Evolutionary conservation across 1,284 basidiomycete genomes (phyloP).

Genomic region (Megacollybia platyphylla): DNA sequence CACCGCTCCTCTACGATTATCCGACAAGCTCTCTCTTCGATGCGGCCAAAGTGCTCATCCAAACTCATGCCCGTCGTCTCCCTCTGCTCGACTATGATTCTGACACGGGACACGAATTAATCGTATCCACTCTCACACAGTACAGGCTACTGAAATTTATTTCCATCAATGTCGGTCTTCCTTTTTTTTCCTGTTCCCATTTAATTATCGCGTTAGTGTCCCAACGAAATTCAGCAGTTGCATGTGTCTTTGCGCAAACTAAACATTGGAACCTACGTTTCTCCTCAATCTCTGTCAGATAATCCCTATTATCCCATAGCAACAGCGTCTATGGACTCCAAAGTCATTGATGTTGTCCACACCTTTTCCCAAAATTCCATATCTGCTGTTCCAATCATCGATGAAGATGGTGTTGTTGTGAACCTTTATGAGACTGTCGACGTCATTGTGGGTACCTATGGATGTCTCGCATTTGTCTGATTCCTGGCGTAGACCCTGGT

Average conservation of each 20-base stretch:
- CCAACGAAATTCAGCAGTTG: constrained; percentile 63
- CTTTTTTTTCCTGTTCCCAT: constrained; percentile 3
- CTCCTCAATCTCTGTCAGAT: constrained; percentile 28
- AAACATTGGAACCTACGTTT: constrained; percentile 89
- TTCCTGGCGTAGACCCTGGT: constrained; percentile 67
- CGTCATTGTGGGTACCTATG: constrained; percentile 70
- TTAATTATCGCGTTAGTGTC: constrained; percentile 30
- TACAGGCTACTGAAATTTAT: constrained; percentile 98
- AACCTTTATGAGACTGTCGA: constrained; percentile 99
- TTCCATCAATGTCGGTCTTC: constrained; percentile 79
- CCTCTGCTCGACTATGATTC: constrained; percentile 91
- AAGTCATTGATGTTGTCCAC: constrained; percentile 97
- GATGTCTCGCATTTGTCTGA: constrained; percentile 6
- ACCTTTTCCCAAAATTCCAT: constrained; percentile 96
- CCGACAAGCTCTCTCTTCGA: constrained; percentile 85
- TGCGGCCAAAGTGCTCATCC: constrained; percentile 83
- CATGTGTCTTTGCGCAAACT: constrained; percentile 77
- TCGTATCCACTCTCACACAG: constrained; percentile 93
- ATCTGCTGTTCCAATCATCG: constrained; percentile 93
- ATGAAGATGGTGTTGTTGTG: constrained; percentile 87
- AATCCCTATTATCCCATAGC: constrained; percentile 84
- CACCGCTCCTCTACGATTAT: constrained; percentile 83
- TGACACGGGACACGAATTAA: constrained; percentile 90
- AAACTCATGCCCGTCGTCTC: constrained; percentile 90
- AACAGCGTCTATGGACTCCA: constrained; percentile 84